Evolutionary conservation across 2,329 filamentous ascomycete species (phyloP), one percentile per base, ranked within the genome.

Genomic region (Pseudodiploospora longispora): DNA sequence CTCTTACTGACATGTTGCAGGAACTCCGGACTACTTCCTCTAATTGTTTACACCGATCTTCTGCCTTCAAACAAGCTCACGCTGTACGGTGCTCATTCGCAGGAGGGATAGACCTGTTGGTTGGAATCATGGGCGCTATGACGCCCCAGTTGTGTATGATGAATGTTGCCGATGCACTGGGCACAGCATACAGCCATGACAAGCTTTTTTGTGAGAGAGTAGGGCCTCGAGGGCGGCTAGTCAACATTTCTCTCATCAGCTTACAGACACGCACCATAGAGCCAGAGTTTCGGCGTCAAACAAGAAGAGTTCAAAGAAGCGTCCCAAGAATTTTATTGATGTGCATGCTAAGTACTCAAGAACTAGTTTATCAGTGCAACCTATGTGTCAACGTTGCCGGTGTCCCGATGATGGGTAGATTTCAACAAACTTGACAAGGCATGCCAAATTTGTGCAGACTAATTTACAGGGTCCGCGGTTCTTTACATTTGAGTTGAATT

Each of bases 21-120:
- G 79, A 60, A 98, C 93, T 52, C 91, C 91, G 45, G 91, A 98
- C 69, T 98, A 98, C 76, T 98, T 98, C 86, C 85, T 97, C 66
- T 98, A 86, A 72, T 53, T 53, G 19, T 19, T 51, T 51, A 52
- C 52, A 46, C 50, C 31, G 19, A 30, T 31, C 42, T 46, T 37
- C 31, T 43, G 34, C 39, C 36, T 46, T 38, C 48, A 47, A 52
- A 48, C 47, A 52, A 53, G 44, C 51, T 52, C 56, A 50, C 47
- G 47, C 52, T 50, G 47, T 35, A 47, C 45, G 39, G 44, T 49
- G 40, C 40, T 40, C 43, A 44, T 46, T 19, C 47, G 43, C 44
- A 47, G 46, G 49, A 49, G 43, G 42, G 43, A 47, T 49, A 49
- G 50, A 54, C 48, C 36, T 47, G 49, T 44, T 50, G 19, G 19